phyloP scores from a whole-genome alignment of 2,329 filamentous ascomycete genomes.

The Parastagonospora nodorum region DNA sequence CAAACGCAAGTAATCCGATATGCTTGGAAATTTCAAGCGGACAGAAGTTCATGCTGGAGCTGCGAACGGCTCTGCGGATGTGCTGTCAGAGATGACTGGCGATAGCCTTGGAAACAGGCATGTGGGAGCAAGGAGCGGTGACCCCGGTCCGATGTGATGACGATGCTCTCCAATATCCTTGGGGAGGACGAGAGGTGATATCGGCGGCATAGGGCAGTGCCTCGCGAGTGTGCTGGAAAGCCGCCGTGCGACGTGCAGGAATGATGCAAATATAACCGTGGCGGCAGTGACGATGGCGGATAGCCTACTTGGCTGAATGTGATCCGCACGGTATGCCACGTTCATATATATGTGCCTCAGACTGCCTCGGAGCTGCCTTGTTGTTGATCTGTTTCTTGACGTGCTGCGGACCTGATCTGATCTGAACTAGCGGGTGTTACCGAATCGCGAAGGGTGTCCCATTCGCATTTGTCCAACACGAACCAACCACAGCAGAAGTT shows the following conservation, averaged over 20 bases:
- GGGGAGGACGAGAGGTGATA: conserved; percentile 23
- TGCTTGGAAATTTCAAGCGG: too few relatives aligned
- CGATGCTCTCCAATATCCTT: conserved; percentile 23
- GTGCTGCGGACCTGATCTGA: too few relatives aligned
- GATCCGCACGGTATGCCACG: not conserved
- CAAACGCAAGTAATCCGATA: too few relatives aligned
- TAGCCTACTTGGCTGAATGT: not conserved
- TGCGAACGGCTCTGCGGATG: too few relatives aligned
- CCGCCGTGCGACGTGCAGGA: conserved; percentile 33
- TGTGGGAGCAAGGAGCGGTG: not conserved
- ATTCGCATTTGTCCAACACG: not conserved
- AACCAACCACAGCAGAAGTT: not conserved
- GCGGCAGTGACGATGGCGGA: conserved; percentile 17
- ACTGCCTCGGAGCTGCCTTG: not conserved
- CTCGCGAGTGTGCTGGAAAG: conserved; percentile 22
- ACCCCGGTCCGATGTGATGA: conserved; percentile 13
- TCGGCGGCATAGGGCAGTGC: conserved; percentile 19
- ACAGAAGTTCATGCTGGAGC: too few relatives aligned
- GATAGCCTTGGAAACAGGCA: too few relatives aligned
- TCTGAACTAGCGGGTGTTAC: too few relatives aligned
- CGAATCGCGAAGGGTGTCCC: not conserved
- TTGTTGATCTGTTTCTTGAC: too few relatives aligned
- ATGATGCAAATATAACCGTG: conserved; percentile 29
- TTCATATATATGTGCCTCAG: not conserved
- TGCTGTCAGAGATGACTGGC: too few relatives aligned